phyloP scores from a whole-genome alignment of 2,329 filamentous ascomycete species.

The Colletotrichum lupini region DNA sequence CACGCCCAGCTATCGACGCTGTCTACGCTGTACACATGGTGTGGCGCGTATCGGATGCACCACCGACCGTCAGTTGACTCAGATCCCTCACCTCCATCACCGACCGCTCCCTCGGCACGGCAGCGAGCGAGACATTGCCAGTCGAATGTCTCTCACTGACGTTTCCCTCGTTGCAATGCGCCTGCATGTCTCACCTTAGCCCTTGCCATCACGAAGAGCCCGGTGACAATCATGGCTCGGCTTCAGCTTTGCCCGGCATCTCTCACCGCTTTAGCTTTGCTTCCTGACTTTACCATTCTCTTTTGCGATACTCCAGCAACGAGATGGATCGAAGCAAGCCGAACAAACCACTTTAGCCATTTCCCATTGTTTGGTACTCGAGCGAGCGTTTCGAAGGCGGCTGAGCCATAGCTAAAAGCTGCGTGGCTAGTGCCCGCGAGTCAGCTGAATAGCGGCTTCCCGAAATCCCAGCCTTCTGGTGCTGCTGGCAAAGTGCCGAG shows the following conservation, averaged over 20 bases:
- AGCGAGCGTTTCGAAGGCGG: constrained; percentile 19
- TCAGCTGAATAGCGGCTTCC: not conserved
- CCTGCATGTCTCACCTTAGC: constrained; percentile 4
- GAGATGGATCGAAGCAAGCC: not conserved
- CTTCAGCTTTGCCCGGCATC: constrained; percentile 4
- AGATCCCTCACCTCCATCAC: constrained; percentile 25
- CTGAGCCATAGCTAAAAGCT: not conserved
- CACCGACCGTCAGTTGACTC: constrained; percentile 29
- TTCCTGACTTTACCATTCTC: not conserved
- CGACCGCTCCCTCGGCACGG: constrained; percentile 20
- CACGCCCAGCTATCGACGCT: not conserved
- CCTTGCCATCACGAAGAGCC: not conserved
- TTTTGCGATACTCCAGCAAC: not conserved
- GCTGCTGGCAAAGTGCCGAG: constrained; percentile 20
- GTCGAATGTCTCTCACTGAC: constrained; percentile 13
- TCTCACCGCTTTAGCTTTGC: not conserved
- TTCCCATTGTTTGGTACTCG: constrained; percentile 2
- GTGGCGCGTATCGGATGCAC: constrained; percentile 26
- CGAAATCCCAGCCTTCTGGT: constrained; percentile 13
- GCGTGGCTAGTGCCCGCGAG: constrained; percentile 16
- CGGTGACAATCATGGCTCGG: not conserved
- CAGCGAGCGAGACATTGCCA: constrained; percentile 24
- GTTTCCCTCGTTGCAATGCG: constrained; percentile 10
- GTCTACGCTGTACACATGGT: not conserved
- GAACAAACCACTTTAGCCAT: not conserved